phyloP scores from a whole-genome alignment of 2,329 filamentous ascomycete genomes.

The Penicillium corylophilum region DNA sequence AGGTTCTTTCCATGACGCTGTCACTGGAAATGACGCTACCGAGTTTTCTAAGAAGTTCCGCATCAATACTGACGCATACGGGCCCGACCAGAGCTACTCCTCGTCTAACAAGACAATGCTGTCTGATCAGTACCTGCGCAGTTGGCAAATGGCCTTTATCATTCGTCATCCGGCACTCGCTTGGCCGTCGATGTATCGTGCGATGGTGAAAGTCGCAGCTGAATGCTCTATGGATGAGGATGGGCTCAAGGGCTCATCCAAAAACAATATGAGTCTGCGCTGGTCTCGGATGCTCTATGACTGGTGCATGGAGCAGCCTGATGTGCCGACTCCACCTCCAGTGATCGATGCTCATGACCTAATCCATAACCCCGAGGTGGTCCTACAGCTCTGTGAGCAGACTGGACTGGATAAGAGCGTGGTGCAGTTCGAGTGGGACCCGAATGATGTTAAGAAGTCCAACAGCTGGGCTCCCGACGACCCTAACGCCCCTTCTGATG shows the following conservation, averaged over 20 bases:
- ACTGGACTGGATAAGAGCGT: conserved; percentile 34
- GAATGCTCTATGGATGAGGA: conserved; percentile 17
- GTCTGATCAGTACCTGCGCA: conserved; percentile 36
- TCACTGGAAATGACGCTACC: conserved; percentile 2
- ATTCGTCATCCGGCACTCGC: conserved; percentile 43
- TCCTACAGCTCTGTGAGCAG: conserved; percentile 27
- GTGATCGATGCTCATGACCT: conserved; percentile 42
- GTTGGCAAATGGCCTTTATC: conserved; percentile 35
- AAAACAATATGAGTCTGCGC: conserved; percentile 28
- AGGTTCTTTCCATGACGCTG: conserved; percentile 15
- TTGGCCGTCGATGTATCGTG: conserved; percentile 41
- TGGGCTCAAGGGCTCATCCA: conserved; percentile 12
- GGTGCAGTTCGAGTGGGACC: conserved; percentile 35
- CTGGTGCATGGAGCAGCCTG: conserved; percentile 30
- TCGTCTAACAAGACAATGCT: conserved; percentile 34
- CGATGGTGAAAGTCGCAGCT: conserved; percentile 21
- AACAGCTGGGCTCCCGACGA: not conserved
- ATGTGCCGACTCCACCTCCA: conserved; percentile 23
- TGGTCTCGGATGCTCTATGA: conserved; percentile 38
- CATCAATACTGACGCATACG: conserved; percentile 16
- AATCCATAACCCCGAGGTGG: conserved; percentile 33
- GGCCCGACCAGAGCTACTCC: conserved; percentile 22
- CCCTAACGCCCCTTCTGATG: not conserved
- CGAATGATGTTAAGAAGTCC: conserved; percentile 6
- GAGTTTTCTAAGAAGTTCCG: conserved; percentile 16